A percentile compares a stretch with the other conserved stretches of the same genome.
Conservation (phyloP, 139 green algal genomes). For the Closterium sp. region DNA sequence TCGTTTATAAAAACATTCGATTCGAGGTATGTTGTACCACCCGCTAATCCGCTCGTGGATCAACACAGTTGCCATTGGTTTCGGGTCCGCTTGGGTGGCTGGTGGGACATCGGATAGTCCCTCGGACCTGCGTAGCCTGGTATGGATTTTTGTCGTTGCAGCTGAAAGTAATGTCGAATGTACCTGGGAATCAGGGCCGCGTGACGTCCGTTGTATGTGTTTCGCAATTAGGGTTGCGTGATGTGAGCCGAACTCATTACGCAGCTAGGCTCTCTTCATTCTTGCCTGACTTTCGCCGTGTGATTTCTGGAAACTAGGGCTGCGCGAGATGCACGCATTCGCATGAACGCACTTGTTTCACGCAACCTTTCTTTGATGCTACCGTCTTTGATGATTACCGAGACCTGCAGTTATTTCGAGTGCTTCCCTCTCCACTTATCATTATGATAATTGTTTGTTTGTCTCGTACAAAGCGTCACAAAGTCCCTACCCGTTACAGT, state of each 20-base stretch:
- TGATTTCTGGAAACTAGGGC: neutral
- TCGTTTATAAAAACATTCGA: slow-evolving; percentile 74
- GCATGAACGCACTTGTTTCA: neutral
- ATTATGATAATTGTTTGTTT: too few species aligned
- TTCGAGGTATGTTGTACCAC: slow-evolving; percentile 67
- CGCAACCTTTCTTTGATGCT: neutral
- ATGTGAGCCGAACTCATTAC: neutral
- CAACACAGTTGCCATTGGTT: neutral
- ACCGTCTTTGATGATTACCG: neutral
- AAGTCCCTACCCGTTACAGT: neutral
- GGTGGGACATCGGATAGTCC: neutral
- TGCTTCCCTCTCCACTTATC: too few species aligned
- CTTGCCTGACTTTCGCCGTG: neutral
- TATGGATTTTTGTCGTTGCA: neutral
- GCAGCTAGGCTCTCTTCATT: neutral
- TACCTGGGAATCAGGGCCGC: neutral
- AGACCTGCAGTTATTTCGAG: too few species aligned
- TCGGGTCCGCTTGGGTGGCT: neutral
- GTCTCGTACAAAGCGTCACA: too few species aligned
- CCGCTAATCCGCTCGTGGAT: too few species aligned
- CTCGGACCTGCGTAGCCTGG: neutral
- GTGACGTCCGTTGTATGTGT: neutral
- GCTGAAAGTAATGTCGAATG: neutral
- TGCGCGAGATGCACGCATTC: neutral
- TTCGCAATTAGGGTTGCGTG: neutral